Evolutionary conservation across 345 rosid species (phyloP), one percentile per base, ranked within the genome.

Genomic region (Gossypium bickii): DNA sequence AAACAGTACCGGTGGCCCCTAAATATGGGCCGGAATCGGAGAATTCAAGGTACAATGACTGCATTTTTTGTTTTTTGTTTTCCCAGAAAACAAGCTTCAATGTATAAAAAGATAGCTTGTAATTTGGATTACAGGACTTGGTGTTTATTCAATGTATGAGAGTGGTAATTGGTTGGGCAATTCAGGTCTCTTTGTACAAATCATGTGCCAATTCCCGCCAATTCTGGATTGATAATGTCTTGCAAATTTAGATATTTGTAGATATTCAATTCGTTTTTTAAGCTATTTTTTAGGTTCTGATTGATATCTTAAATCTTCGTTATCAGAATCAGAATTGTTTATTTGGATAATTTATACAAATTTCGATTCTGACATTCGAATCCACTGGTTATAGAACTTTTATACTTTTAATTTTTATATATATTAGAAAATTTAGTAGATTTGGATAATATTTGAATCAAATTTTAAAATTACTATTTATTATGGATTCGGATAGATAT

Each of bases 21-120:
- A 11, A 1, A 34, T 11, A 20, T 25, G 22, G 43, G 20, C 12
- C 22, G 43, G 57, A 25, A 49, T 25, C n/a, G 58, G 58, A 68
- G 72, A 48, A 68, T 24, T 68, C 57, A 24, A 24, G 57, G 71
- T 67, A 48, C 18, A 24, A 67, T 24, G 71, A 47, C 20, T 48
- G 17, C 41, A 48, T 38, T 64, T 34, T 47, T 27, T 57, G 61
- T 55, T 34, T 8, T 47, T 27, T 20, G 61, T 55, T 67, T 48
- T 38, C 41, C 57, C 71, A 25, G 56, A 67, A 24, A 48, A 24
- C 57, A 48, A 13, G 71, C 57, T 67, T 48, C 43, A 48, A 7
- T 67, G 72, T 68, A 43, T 1, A 13, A 34, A 48, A 49, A 38
- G 43, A 48, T 44, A 44, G 53, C 53, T 45, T 11, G 17, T 44